Conservation (phyloP, 768 basidiomycete species). For the Nidula microcarpa region DNA sequence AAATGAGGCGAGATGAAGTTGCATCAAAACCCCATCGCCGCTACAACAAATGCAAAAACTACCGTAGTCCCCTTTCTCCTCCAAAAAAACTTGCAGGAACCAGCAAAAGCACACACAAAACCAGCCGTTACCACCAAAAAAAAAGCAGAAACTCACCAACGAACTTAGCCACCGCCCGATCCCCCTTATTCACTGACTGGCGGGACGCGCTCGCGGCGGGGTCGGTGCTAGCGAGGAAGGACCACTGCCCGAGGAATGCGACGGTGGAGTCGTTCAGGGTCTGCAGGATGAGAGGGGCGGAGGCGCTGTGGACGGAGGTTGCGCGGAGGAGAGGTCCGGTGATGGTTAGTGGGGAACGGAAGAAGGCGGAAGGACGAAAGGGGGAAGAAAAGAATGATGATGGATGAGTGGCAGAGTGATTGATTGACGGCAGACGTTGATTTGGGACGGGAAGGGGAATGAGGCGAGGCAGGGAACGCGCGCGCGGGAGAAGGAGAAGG, state of each 20-base stretch:
- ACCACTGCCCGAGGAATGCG: constrained; percentile 57
- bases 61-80: no score
- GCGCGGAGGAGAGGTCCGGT: constrained; percentile 19
- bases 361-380: not conserved
- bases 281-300: constrained; percentile 2
- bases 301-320: constrained; percentile 9
- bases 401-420: not conserved
- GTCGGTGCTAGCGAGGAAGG: constrained; percentile 20
- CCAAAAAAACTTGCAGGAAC: no score
- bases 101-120: no score
- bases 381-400: no score
- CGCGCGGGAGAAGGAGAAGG: no score
- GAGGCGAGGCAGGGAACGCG: not conserved
- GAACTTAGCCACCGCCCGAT: constrained; percentile 40
- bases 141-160: constrained; percentile 33
- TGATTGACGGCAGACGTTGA: not conserved
- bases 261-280: constrained; percentile 42
- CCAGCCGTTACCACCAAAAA: not conserved
- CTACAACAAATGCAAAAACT: no score
- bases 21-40: no score
- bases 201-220: constrained; percentile 20
- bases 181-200: constrained; percentile 27
- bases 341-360: constrained; percentile 7
- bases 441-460: not conserved
- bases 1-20: no score